Percentiles rank a stretch among this genome's conserved stretches.
These are phyloP conservation scores for Rhizoclosmatium sp. DNA, from an alignment of 192 early-diverging fungal species.

Conservation along the genomic window DNA sequence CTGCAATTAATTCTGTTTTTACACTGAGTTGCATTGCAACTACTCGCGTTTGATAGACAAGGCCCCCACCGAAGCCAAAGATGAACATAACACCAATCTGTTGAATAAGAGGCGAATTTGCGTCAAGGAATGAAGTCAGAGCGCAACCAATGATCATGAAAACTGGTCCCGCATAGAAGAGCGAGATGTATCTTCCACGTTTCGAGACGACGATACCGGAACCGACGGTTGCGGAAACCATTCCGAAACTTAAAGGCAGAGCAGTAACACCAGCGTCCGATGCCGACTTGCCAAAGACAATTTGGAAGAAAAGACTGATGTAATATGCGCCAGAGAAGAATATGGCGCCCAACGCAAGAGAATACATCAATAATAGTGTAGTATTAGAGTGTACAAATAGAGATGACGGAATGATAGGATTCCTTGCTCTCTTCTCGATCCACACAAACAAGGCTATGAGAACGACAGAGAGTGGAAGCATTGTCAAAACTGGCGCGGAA, in stretches of 20 bases:
- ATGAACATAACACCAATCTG: conserved; percentile 72
- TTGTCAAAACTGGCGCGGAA: conserved; percentile 61
- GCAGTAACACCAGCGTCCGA: conserved; percentile 76
- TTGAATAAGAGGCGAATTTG: conserved; percentile 50
- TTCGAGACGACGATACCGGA: conserved; percentile 70
- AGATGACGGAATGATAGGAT: conserved; percentile 40
- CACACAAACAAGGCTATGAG: conserved; percentile 7
- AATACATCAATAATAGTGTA: not conserved
- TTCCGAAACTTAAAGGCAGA: conserved; percentile 75
- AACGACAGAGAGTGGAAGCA: conserved; percentile 58
- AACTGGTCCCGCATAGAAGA: conserved; percentile 66
- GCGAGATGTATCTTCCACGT: conserved; percentile 58
- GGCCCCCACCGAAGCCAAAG: conserved; percentile 77
- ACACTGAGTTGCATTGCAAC: conserved; percentile 77
- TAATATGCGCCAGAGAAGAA: conserved; percentile 71
- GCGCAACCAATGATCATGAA: conserved; percentile 68
- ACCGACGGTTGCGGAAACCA: conserved; percentile 70
- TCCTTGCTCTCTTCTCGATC: conserved; percentile 35
- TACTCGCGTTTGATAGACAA: conserved; percentile 75
- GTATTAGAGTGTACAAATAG: conserved; percentile 28
- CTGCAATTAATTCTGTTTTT: conserved; percentile 67
- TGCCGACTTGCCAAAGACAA: conserved; percentile 77
- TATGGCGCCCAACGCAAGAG: conserved; percentile 47
- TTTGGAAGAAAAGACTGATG: conserved; percentile 76
- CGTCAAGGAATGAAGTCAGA: conserved; percentile 70